phyloP scores from a whole-genome alignment of 2,329 filamentous ascomycete genomes.

The Aspergillus uvarum region DNA sequence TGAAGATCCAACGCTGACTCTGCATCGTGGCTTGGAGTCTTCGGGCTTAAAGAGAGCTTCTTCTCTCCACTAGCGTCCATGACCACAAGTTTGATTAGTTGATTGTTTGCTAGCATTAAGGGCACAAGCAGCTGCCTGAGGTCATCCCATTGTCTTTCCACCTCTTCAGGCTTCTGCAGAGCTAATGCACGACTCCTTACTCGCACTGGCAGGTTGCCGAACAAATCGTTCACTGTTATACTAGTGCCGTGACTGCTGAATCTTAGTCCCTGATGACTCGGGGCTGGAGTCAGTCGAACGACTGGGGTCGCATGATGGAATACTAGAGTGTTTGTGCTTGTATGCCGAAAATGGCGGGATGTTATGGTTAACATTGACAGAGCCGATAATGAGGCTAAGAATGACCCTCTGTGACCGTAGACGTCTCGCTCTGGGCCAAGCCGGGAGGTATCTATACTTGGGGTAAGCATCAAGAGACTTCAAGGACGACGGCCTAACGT shows the following conservation, averaged over 20 bases:
- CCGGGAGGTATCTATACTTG: conserved; percentile 72
- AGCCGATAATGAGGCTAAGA: conserved; percentile 72
- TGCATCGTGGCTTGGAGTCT: not conserved
- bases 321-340: conserved; percentile 60
- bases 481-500: conserved; percentile 18
- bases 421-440: conserved; percentile 47
- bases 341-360: conserved; percentile 60
- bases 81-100: conserved; percentile 57
- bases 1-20: conserved; percentile 24
- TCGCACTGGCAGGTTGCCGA: conserved; percentile 86
- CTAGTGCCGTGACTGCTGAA: conserved; percentile 68
- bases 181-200: conserved; percentile 71
- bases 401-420: conserved; percentile 71
- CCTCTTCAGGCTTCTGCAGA: conserved; percentile 51
- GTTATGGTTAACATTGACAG: conserved; percentile 75
- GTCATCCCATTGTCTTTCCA: conserved; percentile 64
- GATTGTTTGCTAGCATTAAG: conserved; percentile 69
- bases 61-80: conserved; percentile 51
- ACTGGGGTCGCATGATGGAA: conserved; percentile 70
- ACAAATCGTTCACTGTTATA: conserved; percentile 74
- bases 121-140: conserved; percentile 61
- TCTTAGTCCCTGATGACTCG: conserved; percentile 57
- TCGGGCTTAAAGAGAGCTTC: conserved; percentile 34
- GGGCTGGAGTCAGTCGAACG: conserved; percentile 62
- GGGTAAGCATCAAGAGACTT: not conserved